These are phyloP conservation scores for Pistacia integerrima DNA, from an alignment of 345 rosid genomes.

Conservation along the genomic window DNA sequence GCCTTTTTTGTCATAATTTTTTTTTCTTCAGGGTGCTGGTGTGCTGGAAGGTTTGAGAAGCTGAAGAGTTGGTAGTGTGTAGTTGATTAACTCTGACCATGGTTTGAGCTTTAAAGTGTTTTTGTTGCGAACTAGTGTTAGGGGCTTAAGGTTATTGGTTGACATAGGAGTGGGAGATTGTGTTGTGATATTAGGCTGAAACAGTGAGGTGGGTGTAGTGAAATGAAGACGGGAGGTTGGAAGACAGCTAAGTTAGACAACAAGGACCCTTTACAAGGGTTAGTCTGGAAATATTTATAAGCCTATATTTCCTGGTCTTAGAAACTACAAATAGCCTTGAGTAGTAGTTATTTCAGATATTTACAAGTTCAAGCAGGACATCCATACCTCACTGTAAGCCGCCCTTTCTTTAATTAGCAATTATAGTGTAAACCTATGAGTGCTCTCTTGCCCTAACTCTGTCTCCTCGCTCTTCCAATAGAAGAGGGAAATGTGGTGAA, in stretches of 20 bases:
- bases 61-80: neutral
- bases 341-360: neutral
- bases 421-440: no score
- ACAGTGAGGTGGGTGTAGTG: neutral
- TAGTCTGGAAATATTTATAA: neutral
- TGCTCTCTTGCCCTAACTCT: no score
- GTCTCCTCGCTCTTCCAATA: no score
- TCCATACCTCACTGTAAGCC: neutral
- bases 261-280: neutral
- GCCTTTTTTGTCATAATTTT: neutral
- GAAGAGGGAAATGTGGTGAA: neutral
- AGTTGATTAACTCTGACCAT: neutral
- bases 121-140: neutral
- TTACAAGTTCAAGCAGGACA: neutral
- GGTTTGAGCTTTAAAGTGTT: neutral
- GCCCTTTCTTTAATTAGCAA: neutral
- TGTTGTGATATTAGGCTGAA: neutral
- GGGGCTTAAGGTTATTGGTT: neutral
- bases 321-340: neutral
- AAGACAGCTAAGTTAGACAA: neutral
- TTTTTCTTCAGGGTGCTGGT: neutral
- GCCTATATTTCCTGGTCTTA: neutral
- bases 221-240: conserved; percentile 2
- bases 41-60: neutral
- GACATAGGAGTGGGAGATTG: neutral